Conservation (phyloP, 1,284 basidiomycete species). For the Cutaneotrichosporon spelunceum region DNA sequence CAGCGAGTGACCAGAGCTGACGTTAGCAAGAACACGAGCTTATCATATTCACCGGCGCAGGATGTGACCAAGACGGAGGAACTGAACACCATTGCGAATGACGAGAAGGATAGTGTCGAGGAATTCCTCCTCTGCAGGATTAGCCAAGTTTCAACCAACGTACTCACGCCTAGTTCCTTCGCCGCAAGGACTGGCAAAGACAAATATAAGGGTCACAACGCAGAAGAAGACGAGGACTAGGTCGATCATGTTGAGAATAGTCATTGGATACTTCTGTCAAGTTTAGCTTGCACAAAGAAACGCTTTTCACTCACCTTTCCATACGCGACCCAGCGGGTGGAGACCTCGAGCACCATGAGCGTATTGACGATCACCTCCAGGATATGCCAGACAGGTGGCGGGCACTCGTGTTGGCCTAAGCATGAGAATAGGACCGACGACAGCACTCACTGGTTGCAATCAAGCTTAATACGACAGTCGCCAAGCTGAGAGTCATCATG, state of each 20-base stretch:
- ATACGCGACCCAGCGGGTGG: constrained; percentile 81
- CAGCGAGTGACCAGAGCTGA: constrained; percentile 87
- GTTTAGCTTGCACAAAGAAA: neutral
- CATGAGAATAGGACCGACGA: constrained; percentile 13
- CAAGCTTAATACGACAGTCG: constrained; percentile 83
- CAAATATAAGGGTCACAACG: constrained; percentile 75
- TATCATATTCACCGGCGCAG: constrained; percentile 71
- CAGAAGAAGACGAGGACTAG: constrained; percentile 81
- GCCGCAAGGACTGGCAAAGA: constrained; percentile 61
- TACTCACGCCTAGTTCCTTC: constrained; percentile 44
- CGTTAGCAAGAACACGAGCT: constrained; percentile 1
- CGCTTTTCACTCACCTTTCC: constrained; percentile 61
- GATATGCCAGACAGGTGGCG: constrained; percentile 69
- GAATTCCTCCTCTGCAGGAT: constrained; percentile 73
- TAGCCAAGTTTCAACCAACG: neutral
- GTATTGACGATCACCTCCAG: constrained; percentile 86
- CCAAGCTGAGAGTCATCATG: constrained; percentile 84
- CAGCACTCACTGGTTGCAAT: constrained; percentile 43
- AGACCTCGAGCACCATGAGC: constrained; percentile 88
- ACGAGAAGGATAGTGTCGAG: constrained; percentile 85
- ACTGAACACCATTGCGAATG: constrained; percentile 85
- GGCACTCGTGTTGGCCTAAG: constrained; percentile 43
- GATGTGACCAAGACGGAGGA: constrained; percentile 79
- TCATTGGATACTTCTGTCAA: constrained; percentile 88
- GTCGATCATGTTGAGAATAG: constrained; percentile 83